Conservation (phyloP, 495 filamentous ascomycete species). For the Penicillium silybi region DNA sequence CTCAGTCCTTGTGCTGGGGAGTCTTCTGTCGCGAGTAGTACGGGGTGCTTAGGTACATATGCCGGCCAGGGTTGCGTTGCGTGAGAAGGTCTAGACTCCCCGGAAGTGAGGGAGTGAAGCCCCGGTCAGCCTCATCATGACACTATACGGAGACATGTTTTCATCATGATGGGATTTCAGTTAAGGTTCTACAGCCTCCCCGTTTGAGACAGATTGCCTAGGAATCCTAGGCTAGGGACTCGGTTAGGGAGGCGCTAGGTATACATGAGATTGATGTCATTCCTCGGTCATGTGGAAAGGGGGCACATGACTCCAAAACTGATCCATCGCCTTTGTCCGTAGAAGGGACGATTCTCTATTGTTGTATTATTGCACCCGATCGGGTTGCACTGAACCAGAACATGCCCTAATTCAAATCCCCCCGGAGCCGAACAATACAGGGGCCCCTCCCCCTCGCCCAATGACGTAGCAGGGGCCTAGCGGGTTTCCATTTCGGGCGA, state of each 20-base stretch:
- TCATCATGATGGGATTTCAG: constrained; percentile 10
- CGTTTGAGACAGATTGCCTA: background rate
- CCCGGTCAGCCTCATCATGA: constrained; percentile 14
- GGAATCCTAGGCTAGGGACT: background rate
- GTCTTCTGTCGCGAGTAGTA: no score
- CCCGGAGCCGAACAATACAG: background rate
- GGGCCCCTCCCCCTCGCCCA: background rate
- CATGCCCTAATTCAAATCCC: background rate
- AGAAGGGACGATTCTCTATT: no score
- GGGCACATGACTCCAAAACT: constrained; percentile 4
- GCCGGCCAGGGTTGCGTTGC: background rate
- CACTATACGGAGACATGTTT: constrained; percentile 16
- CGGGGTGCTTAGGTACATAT: background rate
- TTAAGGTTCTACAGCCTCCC: background rate
- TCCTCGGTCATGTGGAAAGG: constrained; percentile 5
- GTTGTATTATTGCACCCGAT: background rate
- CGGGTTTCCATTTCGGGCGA: background rate
- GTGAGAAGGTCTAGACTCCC: constrained; percentile 4
- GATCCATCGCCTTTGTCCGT: background rate
- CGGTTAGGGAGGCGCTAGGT: background rate
- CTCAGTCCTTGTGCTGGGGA: constrained; percentile 14
- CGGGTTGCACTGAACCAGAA: background rate
- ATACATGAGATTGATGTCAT: constrained; percentile 4
- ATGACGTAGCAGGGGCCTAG: constrained; percentile 1
- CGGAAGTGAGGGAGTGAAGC: background rate